Conservation (phyloP, 352 stramenopile genomes). For the Pythium volutum region DNA sequence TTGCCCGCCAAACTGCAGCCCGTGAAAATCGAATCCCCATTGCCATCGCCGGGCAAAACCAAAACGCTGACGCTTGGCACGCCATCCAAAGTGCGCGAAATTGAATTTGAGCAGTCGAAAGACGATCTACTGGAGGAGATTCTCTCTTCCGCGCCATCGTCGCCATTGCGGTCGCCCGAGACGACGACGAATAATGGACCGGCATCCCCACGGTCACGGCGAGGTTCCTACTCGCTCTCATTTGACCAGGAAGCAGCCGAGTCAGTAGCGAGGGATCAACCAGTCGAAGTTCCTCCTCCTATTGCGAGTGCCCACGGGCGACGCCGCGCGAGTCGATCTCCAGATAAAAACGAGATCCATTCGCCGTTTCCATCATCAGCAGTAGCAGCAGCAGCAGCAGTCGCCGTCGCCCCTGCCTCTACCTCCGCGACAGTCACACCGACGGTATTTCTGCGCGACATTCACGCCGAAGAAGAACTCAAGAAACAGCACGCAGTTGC, state of each 20-base stretch:
- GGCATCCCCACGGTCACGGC: conserved; percentile 20
- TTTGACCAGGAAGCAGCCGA: conserved; percentile 33
- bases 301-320: neutral
- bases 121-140: conserved; percentile 66
- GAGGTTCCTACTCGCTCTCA: conserved; percentile 49
- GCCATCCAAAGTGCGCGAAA: conserved; percentile 44
- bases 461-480: conserved; percentile 19
- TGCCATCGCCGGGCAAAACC: conserved; percentile 30
- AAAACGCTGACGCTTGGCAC: conserved; percentile 34
- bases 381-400: neutral
- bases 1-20: conserved; percentile 4
- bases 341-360: conserved; percentile 3
- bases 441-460: conserved; percentile 17
- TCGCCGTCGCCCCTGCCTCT: neutral
- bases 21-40: neutral
- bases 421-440: neutral
- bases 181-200: neutral
- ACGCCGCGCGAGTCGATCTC: conserved; percentile 9
- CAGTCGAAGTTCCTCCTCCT: neutral
- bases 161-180: neutral
- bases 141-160: conserved; percentile 25
- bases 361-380: neutral
- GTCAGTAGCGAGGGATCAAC: neutral
- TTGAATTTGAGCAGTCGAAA: conserved; percentile 68
- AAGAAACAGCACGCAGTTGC: conserved; percentile 9